Evolutionary conservation across 2,329 filamentous ascomycete genomes (phyloP).

Genomic region (Tolypocladium endophyticum): DNA sequence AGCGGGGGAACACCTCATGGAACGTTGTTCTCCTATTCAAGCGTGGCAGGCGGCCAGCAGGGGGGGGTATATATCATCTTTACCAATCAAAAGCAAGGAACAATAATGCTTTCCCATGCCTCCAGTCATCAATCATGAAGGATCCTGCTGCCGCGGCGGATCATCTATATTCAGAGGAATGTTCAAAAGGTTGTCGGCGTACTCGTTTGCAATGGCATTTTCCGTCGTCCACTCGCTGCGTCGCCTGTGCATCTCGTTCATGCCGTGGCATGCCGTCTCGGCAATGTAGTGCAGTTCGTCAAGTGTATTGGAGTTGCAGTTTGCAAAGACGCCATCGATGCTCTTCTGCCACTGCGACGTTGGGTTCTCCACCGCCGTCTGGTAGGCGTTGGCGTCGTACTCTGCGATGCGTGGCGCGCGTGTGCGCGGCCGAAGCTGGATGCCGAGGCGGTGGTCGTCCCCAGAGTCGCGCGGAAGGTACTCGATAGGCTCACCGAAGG

Average conservation of each 20-base stretch:
- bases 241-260: constrained; percentile 29
- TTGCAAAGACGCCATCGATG: constrained; percentile 33
- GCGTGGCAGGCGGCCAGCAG: not conserved
- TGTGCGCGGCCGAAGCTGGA: constrained; percentile 13
- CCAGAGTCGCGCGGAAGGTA: constrained; percentile 19
- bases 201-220: constrained; percentile 19
- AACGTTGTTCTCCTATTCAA: not conserved
- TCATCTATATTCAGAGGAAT: constrained; percentile 3
- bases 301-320: constrained; percentile 32
- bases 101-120: not conserved
- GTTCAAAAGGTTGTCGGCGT: constrained; percentile 17
- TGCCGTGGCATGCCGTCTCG: constrained; percentile 30
- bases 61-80: not conserved
- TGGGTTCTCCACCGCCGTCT: constrained; percentile 24
- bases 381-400: constrained; percentile 25
- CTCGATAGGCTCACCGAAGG: constrained; percentile 20
- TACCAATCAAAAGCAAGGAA: not conserved
- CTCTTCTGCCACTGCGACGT: constrained; percentile 31
- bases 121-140: constrained; percentile 1
- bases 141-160: not conserved
- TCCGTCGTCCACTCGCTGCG: constrained; percentile 18
- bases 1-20: not conserved
- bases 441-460: constrained; percentile 12
- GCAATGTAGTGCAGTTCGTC: constrained; percentile 32
- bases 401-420: constrained; percentile 17